A percentile compares a stretch with the other conserved stretches of the same genome.
phyloP scores from a whole-genome alignment of 345 rosid genomes.

The Eucalyptus curtisii region DNA sequence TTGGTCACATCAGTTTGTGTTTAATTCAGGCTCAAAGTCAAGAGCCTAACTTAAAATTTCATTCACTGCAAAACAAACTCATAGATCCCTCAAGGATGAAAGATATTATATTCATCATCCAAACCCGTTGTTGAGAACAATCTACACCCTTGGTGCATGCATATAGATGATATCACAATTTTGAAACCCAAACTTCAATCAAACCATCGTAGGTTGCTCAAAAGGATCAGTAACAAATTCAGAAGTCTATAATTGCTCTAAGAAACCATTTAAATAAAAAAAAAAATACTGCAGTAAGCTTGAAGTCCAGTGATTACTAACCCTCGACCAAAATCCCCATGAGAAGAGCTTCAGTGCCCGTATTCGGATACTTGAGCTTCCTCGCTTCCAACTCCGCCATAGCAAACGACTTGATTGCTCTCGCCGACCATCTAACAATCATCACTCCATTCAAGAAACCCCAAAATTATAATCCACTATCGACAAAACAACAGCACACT shows the following conservation, averaged over 20 bases:
- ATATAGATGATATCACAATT: background rate
- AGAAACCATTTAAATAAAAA: background rate
- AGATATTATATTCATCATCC: background rate
- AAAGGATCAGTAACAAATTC: background rate
- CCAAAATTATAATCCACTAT: background rate
- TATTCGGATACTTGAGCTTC: conserved; percentile 76
- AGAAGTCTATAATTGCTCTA: background rate
- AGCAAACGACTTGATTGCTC: conserved; percentile 71
- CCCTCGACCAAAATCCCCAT: conserved; percentile 94
- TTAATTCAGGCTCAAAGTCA: background rate
- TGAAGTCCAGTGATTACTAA: conserved; percentile 5
- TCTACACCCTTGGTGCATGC: background rate
- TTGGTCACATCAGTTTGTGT: background rate
- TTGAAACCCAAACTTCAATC: background rate
- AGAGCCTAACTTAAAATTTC: background rate
- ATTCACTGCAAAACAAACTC: background rate
- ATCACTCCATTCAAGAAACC: background rate
- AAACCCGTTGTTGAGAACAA: background rate
- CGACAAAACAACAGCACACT: background rate
- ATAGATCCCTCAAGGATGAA: background rate
- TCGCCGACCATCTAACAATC: conserved; percentile 80
- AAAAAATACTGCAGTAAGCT: background rate
- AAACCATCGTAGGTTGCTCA: background rate
- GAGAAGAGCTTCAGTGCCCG: conserved; percentile 79
- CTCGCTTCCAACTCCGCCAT: conserved; percentile 86